phyloP scores from a whole-genome alignment of 495 filamentous ascomycete genomes.

The Daldinia decipiens region DNA sequence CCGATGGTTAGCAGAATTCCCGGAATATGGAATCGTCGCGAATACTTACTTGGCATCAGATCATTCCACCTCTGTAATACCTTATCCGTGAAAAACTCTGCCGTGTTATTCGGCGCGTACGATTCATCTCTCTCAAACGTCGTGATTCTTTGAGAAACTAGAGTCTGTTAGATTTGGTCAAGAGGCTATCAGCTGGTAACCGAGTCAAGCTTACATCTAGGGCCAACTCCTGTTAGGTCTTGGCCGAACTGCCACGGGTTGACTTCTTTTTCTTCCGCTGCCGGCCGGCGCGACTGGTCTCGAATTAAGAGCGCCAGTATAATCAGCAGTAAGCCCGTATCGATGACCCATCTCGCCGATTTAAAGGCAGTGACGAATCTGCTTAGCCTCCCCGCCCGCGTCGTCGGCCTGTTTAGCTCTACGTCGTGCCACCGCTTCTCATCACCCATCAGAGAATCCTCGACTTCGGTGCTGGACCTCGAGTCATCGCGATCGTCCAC shows the following conservation, averaged over 20 bases:
- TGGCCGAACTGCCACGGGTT: constrained; percentile 53
- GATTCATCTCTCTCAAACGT: constrained; percentile 56
- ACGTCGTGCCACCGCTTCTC: constrained; percentile 53
- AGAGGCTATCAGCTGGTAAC: not conserved
- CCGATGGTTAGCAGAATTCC: constrained; percentile 13
- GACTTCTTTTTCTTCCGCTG: constrained; percentile 33
- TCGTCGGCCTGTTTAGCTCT: constrained; percentile 38
- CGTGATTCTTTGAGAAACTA: constrained; percentile 55
- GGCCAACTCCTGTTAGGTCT: constrained; percentile 55
- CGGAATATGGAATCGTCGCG: not conserved
- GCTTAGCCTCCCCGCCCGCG: constrained; percentile 26
- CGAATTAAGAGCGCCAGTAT: constrained; percentile 50
- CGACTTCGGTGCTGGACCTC: constrained; percentile 56
- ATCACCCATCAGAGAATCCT: constrained; percentile 53
- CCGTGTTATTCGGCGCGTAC: constrained; percentile 59
- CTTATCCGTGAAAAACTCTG: constrained; percentile 58
- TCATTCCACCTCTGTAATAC: constrained; percentile 56
- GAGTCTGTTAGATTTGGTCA: constrained; percentile 5
- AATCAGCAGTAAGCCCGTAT: constrained; percentile 49
- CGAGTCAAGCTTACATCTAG: constrained; percentile 38
- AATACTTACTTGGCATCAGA: constrained; percentile 54
- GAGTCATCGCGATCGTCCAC: constrained; percentile 49
- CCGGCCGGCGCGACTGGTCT: constrained; percentile 43
- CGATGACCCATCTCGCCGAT: constrained; percentile 50
- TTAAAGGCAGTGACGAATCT: constrained; percentile 32